Conservation (phyloP, 495 filamentous ascomycete species). For the Chaetomium fimeti region DNA sequence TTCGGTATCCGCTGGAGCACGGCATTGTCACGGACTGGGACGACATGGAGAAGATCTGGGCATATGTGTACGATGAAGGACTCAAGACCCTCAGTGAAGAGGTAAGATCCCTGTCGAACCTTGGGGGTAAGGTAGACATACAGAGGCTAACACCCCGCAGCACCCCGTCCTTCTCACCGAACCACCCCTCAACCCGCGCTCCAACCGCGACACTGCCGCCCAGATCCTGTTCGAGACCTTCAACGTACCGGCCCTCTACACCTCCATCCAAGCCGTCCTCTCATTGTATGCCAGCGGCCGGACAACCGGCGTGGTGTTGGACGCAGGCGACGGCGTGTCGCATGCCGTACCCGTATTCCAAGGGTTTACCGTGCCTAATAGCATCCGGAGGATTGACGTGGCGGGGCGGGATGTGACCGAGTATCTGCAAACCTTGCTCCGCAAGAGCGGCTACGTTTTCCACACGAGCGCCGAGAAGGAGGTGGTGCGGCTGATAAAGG, state of each 20-base stretch:
- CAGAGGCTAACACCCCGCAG: slow-evolving; percentile 41
- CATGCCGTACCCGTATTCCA: slow-evolving; percentile 98
- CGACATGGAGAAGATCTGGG: slow-evolving; percentile 99
- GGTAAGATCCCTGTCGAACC: slow-evolving; percentile 43
- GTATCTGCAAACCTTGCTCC: slow-evolving; percentile 83
- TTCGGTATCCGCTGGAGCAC: slow-evolving; percentile 93
- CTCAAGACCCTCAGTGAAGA: slow-evolving; percentile 96
- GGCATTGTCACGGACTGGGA: slow-evolving; percentile 99
- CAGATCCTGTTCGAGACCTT: slow-evolving; percentile 99
- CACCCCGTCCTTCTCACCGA: slow-evolving; percentile 97
- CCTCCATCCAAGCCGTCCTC: slow-evolving; percentile 93
- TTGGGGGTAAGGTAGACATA: not conserved
- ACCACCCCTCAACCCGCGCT: slow-evolving; percentile 91
- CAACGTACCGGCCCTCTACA: slow-evolving; percentile 95
- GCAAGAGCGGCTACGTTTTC: slow-evolving; percentile 91
- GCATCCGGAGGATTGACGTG: slow-evolving; percentile 92
- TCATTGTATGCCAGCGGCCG: slow-evolving; percentile 95
- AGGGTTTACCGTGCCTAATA: slow-evolving; percentile 93
- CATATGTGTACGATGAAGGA: slow-evolving; percentile 61
- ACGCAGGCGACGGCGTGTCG: slow-evolving; percentile 94
- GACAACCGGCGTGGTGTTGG: slow-evolving; percentile 93
- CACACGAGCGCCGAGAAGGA: slow-evolving; percentile 99
- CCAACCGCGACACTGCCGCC: slow-evolving; percentile 93
- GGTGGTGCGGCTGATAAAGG: slow-evolving; percentile 94
- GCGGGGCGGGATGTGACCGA: slow-evolving; percentile 98